Base-by-base conservation (phyloP, 1,139 yeast species). In the Saccharomyces hybrid region DNA sequence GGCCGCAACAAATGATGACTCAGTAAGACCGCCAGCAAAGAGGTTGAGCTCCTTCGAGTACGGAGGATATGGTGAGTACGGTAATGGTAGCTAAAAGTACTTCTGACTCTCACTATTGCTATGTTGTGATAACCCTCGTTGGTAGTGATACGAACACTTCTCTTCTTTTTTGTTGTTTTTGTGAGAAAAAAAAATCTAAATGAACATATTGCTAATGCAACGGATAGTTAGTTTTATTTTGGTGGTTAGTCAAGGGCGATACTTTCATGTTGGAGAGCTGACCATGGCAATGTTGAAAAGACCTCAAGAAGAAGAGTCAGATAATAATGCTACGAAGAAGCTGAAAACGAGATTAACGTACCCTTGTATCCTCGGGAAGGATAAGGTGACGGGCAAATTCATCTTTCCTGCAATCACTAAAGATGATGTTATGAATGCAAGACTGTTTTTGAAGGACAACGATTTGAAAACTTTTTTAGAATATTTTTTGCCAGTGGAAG, bases 381-480 rank as follows among this genome's bases (percentile, higher is more conserved):
- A 64, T 49, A 52, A 55, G 9, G 55, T 59, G 1, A 66, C 70
- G 16, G 71, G 72, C 1, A 69, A 70, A 53, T 72, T 68, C 61
- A 57, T 62, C 1, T 59, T 71, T 13, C 76, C 75, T 0, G 48
- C 52, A 3, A 65, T 74, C 27, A 67, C 78, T 1, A 75, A 74
- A 49, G 77, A 75, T 23, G 73, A 73, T 16, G 71, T 78, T 5
- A 65, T 74, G 14, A 73, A 77, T 54, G 83, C 89, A 0, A 77
- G 93, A 56, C 73, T 75, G 55, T 83, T 66, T 61, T 70, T 89
- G 54, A 86, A 85, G 64, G 68, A 72, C n/a, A 69, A 79, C 56
- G 96, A 96, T 0, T 76, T 81, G 32, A 71, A 77, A 58, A 69
- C 72, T 57, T 85, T 87, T 61, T 70, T 88, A 53, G 80, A 80